A percentile compares a stretch with the other conserved stretches of the same genome.
Conservation (phyloP, 2,329 filamentous ascomycete genomes). For the Ascochyta koolunga region DNA sequence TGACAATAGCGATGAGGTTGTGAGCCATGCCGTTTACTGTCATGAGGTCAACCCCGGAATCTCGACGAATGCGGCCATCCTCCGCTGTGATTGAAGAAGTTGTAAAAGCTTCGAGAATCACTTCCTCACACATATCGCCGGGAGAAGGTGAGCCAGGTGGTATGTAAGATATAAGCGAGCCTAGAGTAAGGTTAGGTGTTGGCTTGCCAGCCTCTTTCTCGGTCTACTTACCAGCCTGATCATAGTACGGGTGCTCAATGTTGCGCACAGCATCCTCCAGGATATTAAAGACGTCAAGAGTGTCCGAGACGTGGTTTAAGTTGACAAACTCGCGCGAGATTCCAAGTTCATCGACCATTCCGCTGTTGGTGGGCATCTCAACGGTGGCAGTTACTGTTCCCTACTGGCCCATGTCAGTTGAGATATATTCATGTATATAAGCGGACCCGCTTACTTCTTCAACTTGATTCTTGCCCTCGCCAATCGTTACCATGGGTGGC, state of each 20-base stretch:
- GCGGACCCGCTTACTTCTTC: background rate
- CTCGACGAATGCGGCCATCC: background rate
- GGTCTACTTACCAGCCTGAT: background rate
- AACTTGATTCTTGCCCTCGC: background rate
- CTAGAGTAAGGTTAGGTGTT: background rate
- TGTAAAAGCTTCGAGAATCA: background rate
- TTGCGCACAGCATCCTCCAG: background rate
- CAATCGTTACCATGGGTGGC: background rate
- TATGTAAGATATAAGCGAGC: background rate
- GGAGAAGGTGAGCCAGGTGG: background rate
- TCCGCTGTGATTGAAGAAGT: background rate
- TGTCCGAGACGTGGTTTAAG: background rate
- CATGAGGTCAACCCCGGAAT: background rate
- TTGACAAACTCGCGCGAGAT: background rate
- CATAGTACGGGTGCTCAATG: background rate
- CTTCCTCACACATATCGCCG: background rate
- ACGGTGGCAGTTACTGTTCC: background rate
- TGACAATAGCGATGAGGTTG: background rate
- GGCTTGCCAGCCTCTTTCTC: background rate
- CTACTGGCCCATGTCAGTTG: background rate
- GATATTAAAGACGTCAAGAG: background rate
- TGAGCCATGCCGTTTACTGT: background rate
- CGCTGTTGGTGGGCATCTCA: background rate
- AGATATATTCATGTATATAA: background rate
- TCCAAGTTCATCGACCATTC: background rate